Percentiles rank a stretch among this genome's conserved stretches.
Evolutionary conservation across 345 rosid species (phyloP).

Genomic region (Eucalyptus microcorys): DNA sequence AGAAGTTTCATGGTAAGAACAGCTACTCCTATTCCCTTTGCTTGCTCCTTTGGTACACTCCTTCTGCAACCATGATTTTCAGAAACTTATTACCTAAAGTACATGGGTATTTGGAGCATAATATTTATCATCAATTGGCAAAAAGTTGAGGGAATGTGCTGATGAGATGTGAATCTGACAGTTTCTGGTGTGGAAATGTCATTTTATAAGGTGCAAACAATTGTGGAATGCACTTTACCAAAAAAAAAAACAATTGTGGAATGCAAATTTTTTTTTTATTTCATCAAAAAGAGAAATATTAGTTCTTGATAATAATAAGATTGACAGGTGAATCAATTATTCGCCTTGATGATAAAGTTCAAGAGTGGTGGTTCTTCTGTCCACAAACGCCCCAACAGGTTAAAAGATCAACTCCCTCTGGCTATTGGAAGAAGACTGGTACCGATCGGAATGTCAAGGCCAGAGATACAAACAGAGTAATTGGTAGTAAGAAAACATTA

Average conservation of each 20-base stretch:
- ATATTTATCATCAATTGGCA: neutral
- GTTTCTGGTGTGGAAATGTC: neutral
- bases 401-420: neutral
- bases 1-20: neutral
- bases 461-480: neutral
- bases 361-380: neutral
- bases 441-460: neutral
- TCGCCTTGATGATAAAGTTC: neutral
- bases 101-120: neutral
- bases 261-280: neutral
- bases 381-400: neutral
- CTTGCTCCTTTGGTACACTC: neutral
- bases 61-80: neutral
- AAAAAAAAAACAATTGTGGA: neutral
- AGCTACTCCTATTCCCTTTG: neutral
- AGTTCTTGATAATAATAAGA: neutral
- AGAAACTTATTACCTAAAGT: neutral
- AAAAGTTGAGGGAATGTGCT: neutral
- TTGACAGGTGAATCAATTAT: neutral
- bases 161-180: neutral
- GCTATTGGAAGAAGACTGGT: neutral
- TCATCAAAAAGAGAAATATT: neutral
- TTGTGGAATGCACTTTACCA: neutral
- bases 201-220: neutral
- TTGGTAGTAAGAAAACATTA: neutral